Base-by-base conservation (phyloP, 2,329 filamentous ascomycete species). In the Talaromyces albobiverticillius region DNA sequence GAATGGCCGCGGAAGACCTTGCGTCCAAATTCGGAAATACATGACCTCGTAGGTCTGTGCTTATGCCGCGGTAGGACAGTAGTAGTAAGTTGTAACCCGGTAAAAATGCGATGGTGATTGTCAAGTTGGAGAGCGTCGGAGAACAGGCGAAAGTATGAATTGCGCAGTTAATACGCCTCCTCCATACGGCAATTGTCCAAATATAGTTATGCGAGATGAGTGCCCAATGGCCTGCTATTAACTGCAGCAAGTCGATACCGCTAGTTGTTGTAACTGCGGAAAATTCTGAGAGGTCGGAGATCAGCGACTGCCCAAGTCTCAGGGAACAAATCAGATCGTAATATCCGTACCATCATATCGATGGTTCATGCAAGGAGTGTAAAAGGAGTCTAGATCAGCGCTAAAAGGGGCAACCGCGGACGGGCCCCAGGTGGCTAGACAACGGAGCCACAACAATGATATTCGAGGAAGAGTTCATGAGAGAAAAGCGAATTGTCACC, bases 21-120 rank as follows among this genome's bases (percentile, higher is more conserved):
- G 32, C 26, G 32, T 4, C 11, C 31, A 16, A 40, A 48, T 29
- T 40, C 46, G 31, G 25, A 34, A 6, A 29, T 9, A 14, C 46
- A 48, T 40, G 20, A n/a, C 22, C 3, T 13, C 36, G 32, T 26
- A 36, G 31, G 46, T 48, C 46, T 48, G 46, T 48, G 46, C 46
- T 41, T 48, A n/a, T 14, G 32, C 14, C 25, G 22, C 32, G n/a
- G n/a, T n/a, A n/a, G n/a, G n/a, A n/a, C n/a, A n/a, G n/a, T n/a
- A n/a, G n/a, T n/a, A n/a, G n/a, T n/a, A n/a, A n/a, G n/a, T n/a
- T n/a, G n/a, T n/a, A n/a, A n/a, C n/a, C n/a, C n/a, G n/a, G n/a
- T n/a, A n/a, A n/a, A 48, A 40, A 16, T 14, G 9, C 4, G 36
- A 16, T 20, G 25, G 32, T 20, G 29, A 31, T 31, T 14, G 31